A percentile compares a stretch with the other conserved stretches of the same genome.
Conservation (phyloP, 495 filamentous ascomycete genomes). For the Penicillium macrosclerotiorum region DNA sequence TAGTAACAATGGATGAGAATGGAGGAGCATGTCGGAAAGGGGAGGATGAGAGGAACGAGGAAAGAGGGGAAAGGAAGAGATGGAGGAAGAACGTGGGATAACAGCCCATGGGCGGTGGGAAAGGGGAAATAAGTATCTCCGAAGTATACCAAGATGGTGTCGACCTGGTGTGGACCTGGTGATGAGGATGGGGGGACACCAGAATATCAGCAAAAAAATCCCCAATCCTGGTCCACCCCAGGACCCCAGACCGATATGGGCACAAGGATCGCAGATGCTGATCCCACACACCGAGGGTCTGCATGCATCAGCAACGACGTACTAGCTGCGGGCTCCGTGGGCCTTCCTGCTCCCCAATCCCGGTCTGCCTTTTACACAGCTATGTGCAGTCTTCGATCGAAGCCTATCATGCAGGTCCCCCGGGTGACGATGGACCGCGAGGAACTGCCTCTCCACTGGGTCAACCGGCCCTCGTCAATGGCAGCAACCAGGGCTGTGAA, state of each 20-base stretch:
- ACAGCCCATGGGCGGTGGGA: too few species aligned
- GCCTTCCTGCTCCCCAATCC: background rate
- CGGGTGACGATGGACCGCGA: conserved; percentile 1
- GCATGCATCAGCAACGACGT: conserved; percentile 1
- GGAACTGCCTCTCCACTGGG: background rate
- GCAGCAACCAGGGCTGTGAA: too few species aligned
- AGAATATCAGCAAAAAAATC: background rate
- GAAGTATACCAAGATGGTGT: too few species aligned
- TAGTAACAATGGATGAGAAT: too few species aligned
- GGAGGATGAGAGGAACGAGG: too few species aligned
- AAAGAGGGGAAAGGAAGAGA: too few species aligned
- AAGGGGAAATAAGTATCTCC: too few species aligned
- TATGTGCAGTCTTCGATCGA: conserved; percentile 4
- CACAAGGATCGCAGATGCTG: conserved; percentile 1
- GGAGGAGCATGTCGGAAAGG: too few species aligned
- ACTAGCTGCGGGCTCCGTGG: conserved; percentile 2
- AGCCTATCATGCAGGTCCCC: background rate
- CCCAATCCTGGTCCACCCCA: background rate
- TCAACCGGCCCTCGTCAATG: background rate
- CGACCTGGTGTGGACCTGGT: too few species aligned
- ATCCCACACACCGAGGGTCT: conserved; percentile 1
- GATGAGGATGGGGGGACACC: too few species aligned
- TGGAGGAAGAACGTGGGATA: too few species aligned
- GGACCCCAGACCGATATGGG: conserved; percentile 1
- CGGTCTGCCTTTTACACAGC: conserved; percentile 1